Evolutionary conservation across 75 land plant species (phyloP), one percentile per base, ranked within the genome.

Genomic region (Pinus tabuliformis): DNA sequence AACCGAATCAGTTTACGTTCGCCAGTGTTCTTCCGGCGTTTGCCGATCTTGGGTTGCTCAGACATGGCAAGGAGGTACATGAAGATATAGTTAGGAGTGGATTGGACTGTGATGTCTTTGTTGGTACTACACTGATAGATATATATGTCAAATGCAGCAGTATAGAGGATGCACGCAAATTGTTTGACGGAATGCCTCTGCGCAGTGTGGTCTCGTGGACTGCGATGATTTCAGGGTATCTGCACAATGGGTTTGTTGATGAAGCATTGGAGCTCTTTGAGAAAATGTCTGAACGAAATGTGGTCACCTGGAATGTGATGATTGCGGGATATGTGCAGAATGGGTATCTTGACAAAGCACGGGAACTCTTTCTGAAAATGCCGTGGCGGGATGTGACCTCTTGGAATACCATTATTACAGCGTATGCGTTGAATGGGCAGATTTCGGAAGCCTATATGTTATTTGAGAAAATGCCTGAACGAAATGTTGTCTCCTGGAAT

Each of bases 131-230:
- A 6, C 64, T 78, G 20, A 54, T 78, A 45, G 42, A 57, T 49
- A 58, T 75, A 54, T 75, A 78, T 78, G 71, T 21, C 12, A 75
- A 75, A 75, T 75, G 70, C 28, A 73, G 76, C 57, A 45, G 62
- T 12, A n/a, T 78, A 18, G 62, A 75, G 6, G 64, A 74, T 14
- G 59, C 80, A 57, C 56, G 58, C 18, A 20, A 74, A 30, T 65
- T 78, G 24, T 78, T 78, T 59, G 80, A 78, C 12, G 26, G 24
- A n/a, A 56, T 78, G 61, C 33, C 80, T 14, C 60, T 59, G 3
- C 14, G 79, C 8, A 78, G 72, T 56, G 36, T 26, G 8, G 79
- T 78, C 26, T 78, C 58, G 22, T 78, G 80, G 79, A 74, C 76
- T 75, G 80, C 80, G 2, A 56, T 78, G 80, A 57, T 78, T 24